Evolutionary conservation across 305 asterid genomes (phyloP), one percentile per base, ranked within the genome.

Genomic region (Solanum hybrid): DNA sequence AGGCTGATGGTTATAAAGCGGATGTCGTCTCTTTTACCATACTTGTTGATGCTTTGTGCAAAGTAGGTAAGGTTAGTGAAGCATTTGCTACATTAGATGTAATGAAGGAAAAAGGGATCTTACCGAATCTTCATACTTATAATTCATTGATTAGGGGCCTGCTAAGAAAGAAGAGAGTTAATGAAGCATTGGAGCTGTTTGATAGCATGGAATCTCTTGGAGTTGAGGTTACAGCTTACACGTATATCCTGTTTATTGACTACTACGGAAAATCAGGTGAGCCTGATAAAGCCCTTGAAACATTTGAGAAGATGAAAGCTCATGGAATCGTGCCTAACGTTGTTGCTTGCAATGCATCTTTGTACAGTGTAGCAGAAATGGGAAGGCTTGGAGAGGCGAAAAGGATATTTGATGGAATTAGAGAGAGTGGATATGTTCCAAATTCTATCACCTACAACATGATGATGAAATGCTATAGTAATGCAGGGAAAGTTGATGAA

Each of bases 391-490:
- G 94, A 46, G 99, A 97, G 93, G 99, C 98, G 10, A 94, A 93
- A 90, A 91, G 90, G 32, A 92, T 95, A 35, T 96, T 96, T 87
- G 91, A 95, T 88, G 99, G 95, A 80, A 92, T 97, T 90, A 94
- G 91, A 90, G 93, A 91, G 91, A 94, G 95, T 77, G 99, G 98
- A 86, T 96, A 95, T 87, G 90, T 93, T 38, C 98, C 99, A 24
- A 98, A 97, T 95, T 95, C 98, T 31, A 94, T 96, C 66, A 91
- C 98, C 81, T 97, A 96, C 92, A 96, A 95, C 93, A 94, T 97
- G 98, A 96, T 97, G 98, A 95, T 96, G 95, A 97, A 94, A 94
- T 97, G 99, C 91, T 95, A 96, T 78, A 94, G 95, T 64, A 92
- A 87, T 80, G 93, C 96, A 4, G 98, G 96, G 87, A 95, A 96